phyloP scores from a whole-genome alignment of 2,329 filamentous ascomycete species.

The Tolypocladium guangdongense region DNA sequence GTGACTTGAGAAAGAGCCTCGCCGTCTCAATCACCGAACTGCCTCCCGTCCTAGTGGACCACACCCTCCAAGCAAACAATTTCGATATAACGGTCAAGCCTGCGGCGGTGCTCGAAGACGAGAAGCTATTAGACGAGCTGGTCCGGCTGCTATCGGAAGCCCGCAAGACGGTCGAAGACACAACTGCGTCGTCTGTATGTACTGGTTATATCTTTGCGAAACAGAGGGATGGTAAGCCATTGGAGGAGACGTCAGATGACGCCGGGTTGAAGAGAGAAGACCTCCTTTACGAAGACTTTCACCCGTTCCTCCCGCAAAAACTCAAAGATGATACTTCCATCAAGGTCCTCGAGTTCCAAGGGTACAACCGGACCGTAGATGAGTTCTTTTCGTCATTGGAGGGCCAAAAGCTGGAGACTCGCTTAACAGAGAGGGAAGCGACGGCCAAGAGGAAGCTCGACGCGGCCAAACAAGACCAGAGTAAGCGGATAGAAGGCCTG shows the following conservation, averaged over 20 bases:
- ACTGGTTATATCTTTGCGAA: constrained; percentile 86
- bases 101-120: constrained; percentile 57
- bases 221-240: constrained; percentile 24
- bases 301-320: constrained; percentile 79
- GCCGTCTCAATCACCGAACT: constrained; percentile 80
- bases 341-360: constrained; percentile 64
- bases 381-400: constrained; percentile 97
- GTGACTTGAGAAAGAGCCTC: constrained; percentile 68
- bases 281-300: constrained; percentile 85
- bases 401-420: constrained; percentile 80
- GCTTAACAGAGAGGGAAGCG: constrained; percentile 70
- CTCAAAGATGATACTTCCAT: constrained; percentile 57
- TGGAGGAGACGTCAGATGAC: constrained; percentile 17
- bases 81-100: constrained; percentile 61
- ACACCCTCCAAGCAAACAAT: constrained; percentile 58
- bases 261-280: constrained; percentile 28
- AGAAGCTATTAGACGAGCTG: constrained; percentile 53
- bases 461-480: constrained; percentile 72
- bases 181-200: constrained; percentile 53
- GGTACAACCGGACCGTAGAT: constrained; percentile 88
- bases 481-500: constrained; percentile 72
- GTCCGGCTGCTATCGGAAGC: constrained; percentile 61
- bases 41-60: constrained; percentile 78
- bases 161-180: constrained; percentile 53
- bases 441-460: constrained; percentile 76